Conservation (phyloP, 1,284 basidiomycete genomes). For the Papiliotrema flavescens region DNA sequence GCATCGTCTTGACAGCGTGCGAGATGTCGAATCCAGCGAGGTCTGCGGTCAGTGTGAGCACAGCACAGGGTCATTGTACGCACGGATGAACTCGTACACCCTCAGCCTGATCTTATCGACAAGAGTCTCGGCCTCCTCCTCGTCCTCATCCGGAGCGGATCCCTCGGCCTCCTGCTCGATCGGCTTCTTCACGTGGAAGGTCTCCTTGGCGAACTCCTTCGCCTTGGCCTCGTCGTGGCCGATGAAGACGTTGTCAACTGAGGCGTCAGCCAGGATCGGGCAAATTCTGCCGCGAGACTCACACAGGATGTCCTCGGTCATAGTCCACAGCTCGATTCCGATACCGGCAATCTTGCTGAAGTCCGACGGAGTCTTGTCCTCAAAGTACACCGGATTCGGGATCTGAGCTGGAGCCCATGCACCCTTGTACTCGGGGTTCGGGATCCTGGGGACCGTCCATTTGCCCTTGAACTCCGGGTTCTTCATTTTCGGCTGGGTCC, state of each 20-base stretch:
- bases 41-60: slow-evolving; percentile 12
- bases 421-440: slow-evolving; percentile 98
- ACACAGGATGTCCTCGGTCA: slow-evolving; percentile 93
- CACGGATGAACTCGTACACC: slow-evolving; percentile 46
- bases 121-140: slow-evolving; percentile 26
- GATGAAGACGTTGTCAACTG: slow-evolving; percentile 84
- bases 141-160: slow-evolving; percentile 55
- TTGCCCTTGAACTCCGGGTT: slow-evolving; percentile 94
- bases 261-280: background rate
- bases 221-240: slow-evolving; percentile 83
- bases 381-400: slow-evolving; percentile 86
- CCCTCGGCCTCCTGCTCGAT: slow-evolving; percentile 51
- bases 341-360: slow-evolving; percentile 86
- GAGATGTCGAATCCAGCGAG: slow-evolving; percentile 35
- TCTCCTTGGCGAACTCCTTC: slow-evolving; percentile 72
- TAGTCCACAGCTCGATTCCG: slow-evolving; percentile 97
- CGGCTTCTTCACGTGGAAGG: slow-evolving; percentile 71
- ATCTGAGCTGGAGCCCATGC: slow-evolving; percentile 91
- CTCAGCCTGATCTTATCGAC: slow-evolving; percentile 43
- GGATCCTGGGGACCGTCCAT: slow-evolving; percentile 88
- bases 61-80: slow-evolving; percentile 11
- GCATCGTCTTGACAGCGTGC: slow-evolving; percentile 74
- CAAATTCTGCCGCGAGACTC: slow-evolving; percentile 10
- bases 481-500: slow-evolving; percentile 79
- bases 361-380: slow-evolving; percentile 81